Percentiles rank a stretch among this genome's conserved stretches.
phyloP scores from a whole-genome alignment of 1,139 yeast species.

The Yarrowia galli region DNA sequence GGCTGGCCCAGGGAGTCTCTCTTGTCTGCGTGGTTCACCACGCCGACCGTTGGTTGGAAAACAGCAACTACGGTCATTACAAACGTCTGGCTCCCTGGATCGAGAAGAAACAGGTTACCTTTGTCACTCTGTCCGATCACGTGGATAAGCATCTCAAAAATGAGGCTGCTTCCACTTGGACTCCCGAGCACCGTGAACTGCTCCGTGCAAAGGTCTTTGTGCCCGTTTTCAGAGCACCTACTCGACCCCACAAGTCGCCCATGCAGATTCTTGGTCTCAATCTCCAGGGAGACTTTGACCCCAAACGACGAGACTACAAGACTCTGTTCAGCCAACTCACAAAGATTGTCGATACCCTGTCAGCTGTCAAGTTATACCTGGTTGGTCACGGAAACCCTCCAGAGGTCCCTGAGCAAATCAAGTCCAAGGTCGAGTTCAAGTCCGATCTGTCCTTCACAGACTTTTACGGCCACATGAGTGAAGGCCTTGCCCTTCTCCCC shows the following conservation, averaged over 20 bases:
- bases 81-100: slow-evolving; percentile 29
- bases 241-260: slow-evolving; percentile 36
- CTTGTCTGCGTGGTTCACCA: slow-evolving; percentile 30
- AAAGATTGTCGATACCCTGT: slow-evolving; percentile 6
- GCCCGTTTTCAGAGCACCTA: slow-evolving; percentile 28
- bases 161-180: slow-evolving; percentile 17
- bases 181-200: background rate
- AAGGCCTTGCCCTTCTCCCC: slow-evolving; percentile 20
- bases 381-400: slow-evolving; percentile 34
- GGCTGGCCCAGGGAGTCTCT: slow-evolving; percentile 23
- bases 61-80: slow-evolving; percentile 34
- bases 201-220: slow-evolving; percentile 9
- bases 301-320: slow-evolving; percentile 30
- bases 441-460: slow-evolving; percentile 27
- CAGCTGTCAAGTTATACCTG: background rate
- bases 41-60: slow-evolving; percentile 27
- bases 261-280: slow-evolving; percentile 21
- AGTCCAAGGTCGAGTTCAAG: slow-evolving; percentile 18
- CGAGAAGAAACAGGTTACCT: slow-evolving; percentile 21
- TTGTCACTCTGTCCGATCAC: slow-evolving; percentile 29
- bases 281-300: slow-evolving; percentile 29
- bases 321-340: background rate
- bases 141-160: slow-evolving; percentile 9
- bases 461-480: slow-evolving; percentile 34
- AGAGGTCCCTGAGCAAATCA: slow-evolving; percentile 26